These are phyloP conservation scores for Clitopilus hobsonii DNA, from an alignment of 768 basidiomycete species.

Conservation along the genomic window DNA sequence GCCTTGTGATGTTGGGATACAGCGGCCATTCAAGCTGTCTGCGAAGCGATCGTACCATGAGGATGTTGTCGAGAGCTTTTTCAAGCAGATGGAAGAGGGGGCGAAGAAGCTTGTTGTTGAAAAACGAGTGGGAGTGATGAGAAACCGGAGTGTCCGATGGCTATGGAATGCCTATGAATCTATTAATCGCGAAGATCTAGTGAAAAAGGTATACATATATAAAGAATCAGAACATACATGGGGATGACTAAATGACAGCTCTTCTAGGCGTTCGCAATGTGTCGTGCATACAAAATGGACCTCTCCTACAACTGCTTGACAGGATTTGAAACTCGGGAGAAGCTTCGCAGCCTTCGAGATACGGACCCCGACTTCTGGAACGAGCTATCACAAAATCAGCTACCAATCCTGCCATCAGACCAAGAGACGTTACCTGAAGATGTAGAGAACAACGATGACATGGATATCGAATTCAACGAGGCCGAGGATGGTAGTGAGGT, in stretches of 20 bases:
- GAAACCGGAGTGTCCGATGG: constrained; percentile 22
- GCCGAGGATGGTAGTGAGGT: neutral
- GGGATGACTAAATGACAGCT: neutral
- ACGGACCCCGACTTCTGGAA: constrained; percentile 13
- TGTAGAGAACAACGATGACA: neutral
- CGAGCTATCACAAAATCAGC: constrained; percentile 5
- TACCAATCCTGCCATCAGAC: neutral
- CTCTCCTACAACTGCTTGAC: constrained; percentile 21
- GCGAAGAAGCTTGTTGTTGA: neutral
- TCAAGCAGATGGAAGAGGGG: neutral
- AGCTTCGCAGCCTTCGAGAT: constrained; percentile 7
- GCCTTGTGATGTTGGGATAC: constrained; percentile 10
- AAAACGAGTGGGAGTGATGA: constrained; percentile 12
- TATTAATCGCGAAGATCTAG: constrained; percentile 20
- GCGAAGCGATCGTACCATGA: constrained; percentile 1
- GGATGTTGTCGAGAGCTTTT: neutral
- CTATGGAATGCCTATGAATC: constrained; percentile 25
- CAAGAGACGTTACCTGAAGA: constrained; percentile 2
- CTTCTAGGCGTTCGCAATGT: constrained; percentile 22
- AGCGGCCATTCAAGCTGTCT: constrained; percentile 3
- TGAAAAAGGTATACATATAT: constrained; percentile 21
- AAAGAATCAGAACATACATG: neutral
- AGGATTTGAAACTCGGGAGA: constrained; percentile 9
- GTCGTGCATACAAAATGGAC: constrained; percentile 16
- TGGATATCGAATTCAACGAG: neutral